Evolutionary conservation across 208 protist species (phyloP).

Genomic region (Lotmaria passim): DNA sequence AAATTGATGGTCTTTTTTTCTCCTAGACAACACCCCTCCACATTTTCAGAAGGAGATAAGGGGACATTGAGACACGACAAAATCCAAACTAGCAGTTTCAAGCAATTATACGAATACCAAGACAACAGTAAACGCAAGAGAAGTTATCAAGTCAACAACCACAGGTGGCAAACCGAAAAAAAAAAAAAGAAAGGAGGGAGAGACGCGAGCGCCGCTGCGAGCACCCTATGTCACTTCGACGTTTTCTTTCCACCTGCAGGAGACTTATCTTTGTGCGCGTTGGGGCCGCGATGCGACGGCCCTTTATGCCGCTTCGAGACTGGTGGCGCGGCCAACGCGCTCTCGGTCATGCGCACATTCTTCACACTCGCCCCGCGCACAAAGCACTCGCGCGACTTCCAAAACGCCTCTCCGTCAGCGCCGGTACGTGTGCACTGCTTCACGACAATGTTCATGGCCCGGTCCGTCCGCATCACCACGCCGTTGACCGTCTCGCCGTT

Average conservation of each 20-base stretch:
- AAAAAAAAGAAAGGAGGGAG: neutral
- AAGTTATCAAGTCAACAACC: no score
- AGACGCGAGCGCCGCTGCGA: neutral
- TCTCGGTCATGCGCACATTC: slow-evolving; percentile 82
- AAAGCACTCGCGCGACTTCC: slow-evolving; percentile 67
- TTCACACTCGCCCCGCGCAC: slow-evolving; percentile 77
- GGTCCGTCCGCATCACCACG: slow-evolving; percentile 75
- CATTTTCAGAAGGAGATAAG: no score
- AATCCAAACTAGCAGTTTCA: no score
- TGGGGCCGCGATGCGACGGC: neutral
- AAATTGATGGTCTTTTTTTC: no score
- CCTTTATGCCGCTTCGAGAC: slow-evolving; percentile 15
- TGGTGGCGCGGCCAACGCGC: slow-evolving; percentile 38
- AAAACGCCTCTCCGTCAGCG: slow-evolving; percentile 71
- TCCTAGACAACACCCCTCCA: no score
- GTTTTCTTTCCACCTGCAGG: slow-evolving; percentile 22
- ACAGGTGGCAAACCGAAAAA: neutral
- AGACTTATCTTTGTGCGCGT: slow-evolving; percentile 13
- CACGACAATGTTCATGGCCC: slow-evolving; percentile 86
- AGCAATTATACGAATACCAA: no score
- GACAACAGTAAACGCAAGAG: no score
- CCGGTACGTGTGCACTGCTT: slow-evolving; percentile 76
- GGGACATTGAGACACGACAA: no score
- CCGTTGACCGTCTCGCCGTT: slow-evolving; percentile 84
- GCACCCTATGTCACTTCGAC: neutral